Evolutionary conservation across 2,329 filamentous ascomycete species (phyloP), one percentile per base, ranked within the genome.

Genomic region (Amphichorda felina): DNA sequence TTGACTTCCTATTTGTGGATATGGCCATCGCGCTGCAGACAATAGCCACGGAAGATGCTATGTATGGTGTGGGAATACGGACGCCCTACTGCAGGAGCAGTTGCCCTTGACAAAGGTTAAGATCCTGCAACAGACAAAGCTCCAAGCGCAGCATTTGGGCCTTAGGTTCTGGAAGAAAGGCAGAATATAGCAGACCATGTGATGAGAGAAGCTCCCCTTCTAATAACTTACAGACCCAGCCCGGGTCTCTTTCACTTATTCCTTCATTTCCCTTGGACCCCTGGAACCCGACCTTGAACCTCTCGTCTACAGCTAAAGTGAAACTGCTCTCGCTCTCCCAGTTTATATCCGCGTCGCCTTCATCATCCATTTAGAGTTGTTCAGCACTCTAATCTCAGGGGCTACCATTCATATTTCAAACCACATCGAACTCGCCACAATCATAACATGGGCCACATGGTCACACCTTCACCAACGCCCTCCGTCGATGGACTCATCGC

Each of bases 1-100:
- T 21, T 33, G 21, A 25, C 16, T 19, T 22, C 27, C 38, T 40
- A 40, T 40, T 40, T 38, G 33, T 36, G 35, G 38, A 34, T 27
- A 35, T 36, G 28, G 28, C 28, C 22, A 7, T 21, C 17, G 17
- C 30, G n/a, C 33, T 35, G 22, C 33, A 28, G 31, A 11, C 15
- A 18, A 6, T 11, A 15, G 18, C 15, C 29, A 8, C 18, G 15
- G 13, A n/a, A 29, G 27, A 16, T 29, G 27, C 27, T 29, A 5
- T 24, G 21, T 29, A 5, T 24, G 21, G 21, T 24, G 21, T 10
- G 10, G 21, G 21, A 24, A 24, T 24, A 24, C 21, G 10, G 25
- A 10, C 25, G 25, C 25, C 11, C 10, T 5, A 14, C 25, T 27
- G n/a, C n/a, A n/a, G n/a, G n/a, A n/a, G n/a, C n/a, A n/a, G n/a